Percentiles rank a stretch among this genome's conserved stretches.
phyloP scores from a whole-genome alignment of 23 red algal genomes.

The Chondrus crispus region DNA sequence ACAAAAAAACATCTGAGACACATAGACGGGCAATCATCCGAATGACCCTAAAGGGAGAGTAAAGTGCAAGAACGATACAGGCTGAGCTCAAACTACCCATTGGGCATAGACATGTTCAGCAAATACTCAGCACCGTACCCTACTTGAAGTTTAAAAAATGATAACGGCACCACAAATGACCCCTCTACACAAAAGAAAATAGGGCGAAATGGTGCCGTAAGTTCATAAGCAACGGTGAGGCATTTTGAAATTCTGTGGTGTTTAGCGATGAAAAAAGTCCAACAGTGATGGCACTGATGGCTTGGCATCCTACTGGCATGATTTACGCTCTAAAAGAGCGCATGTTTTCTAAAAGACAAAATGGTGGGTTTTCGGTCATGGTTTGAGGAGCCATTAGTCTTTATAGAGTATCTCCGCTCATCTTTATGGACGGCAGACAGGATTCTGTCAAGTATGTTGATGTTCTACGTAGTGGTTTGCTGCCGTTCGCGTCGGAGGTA shows the following conservation, averaged over 20 bases:
- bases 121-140: too few relatives aligned
- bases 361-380: neutral
- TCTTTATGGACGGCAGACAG: neutral
- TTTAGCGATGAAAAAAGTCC: neutral
- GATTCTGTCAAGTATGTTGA: neutral
- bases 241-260: neutral
- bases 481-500: neutral
- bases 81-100: too few relatives aligned
- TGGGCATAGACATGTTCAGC: too few relatives aligned
- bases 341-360: neutral
- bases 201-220: too few relatives aligned
- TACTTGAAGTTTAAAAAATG: too few relatives aligned
- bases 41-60: too few relatives aligned
- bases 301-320: neutral
- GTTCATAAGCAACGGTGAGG: too few relatives aligned
- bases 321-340: neutral
- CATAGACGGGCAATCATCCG: too few relatives aligned
- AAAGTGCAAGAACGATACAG: too few relatives aligned
- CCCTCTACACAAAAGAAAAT: too few relatives aligned
- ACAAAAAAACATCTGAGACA: too few relatives aligned
- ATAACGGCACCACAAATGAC: too few relatives aligned
- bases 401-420: neutral
- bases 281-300: neutral
- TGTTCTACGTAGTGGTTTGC: neutral
- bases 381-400: neutral